Evolutionary conservation across 768 basidiomycete species (phyloP), one percentile per base, ranked within the genome.

Genomic region (Panaeolus papilionaceus): DNA sequence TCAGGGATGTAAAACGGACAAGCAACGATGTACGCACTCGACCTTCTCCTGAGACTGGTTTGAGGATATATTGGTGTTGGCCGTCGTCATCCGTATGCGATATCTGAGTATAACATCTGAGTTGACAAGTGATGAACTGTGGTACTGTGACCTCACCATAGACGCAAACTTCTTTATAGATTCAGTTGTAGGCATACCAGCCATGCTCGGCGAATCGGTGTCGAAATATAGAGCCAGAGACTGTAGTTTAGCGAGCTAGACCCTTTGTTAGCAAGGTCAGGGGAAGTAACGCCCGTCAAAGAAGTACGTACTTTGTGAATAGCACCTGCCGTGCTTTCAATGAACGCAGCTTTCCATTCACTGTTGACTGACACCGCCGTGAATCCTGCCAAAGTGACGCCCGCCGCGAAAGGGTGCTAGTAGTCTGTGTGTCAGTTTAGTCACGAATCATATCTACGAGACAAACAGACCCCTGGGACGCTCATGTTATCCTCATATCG

Each of bases 401-500:
- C 98, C 38, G 90, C 91, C 7, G 96, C 92, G 75, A 99, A 99
- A 18, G 96, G 96, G 77, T 98, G 96, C 93, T 98, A 72, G 33
- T 44, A 45, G 14, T 37, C 26, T 12, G 26, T 28, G 54, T 14
- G 49, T 42, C 62, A 64, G 64, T 47, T 38, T 67, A 66, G 16
- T 38, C 23, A 58, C n/a, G 65, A 26, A 65, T 20, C 65, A 40
- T 5, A 1, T 45, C 68, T 20, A 18, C 26, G 61, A 42, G 70
- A 10, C 23, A 28, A 33, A 81, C 92, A 73, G 78, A 96, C 96
- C 37, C 92, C 94, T 38, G 96, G 96, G 33, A 96, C 95, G 72
- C 95, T 98, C 72, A 95, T 77, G 62, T 91, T 91, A 80, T 99
- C 98, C 79, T 99, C 98, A 73, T 98, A 99, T 64, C 98, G 91